Percentiles rank a stretch among this genome's conserved stretches.
Evolutionary conservation across 1,139 yeast genomes (phyloP).

Genomic region (Kurtzmaniella quercitrusa): DNA sequence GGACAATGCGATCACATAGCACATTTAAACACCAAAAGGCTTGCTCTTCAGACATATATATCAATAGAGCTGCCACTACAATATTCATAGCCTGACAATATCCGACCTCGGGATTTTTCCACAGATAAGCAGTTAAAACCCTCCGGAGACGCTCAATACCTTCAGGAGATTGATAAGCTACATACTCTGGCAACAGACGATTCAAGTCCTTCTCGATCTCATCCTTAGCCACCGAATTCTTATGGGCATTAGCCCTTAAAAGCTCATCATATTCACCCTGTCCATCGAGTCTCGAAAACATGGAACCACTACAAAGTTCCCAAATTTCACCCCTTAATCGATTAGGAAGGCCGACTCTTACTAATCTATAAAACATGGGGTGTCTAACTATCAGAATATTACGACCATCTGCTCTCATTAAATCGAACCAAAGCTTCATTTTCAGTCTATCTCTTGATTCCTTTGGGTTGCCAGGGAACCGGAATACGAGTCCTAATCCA

Average conservation of each 20-base stretch:
- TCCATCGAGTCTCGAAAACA: conserved; percentile 65
- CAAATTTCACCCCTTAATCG: conserved; percentile 91
- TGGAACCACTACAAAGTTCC: conserved; percentile 89
- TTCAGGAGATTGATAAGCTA: conserved; percentile 83
- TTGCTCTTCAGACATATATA: conserved; percentile 95
- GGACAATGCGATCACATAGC: conserved; percentile 82
- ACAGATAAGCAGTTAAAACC: conserved; percentile 89
- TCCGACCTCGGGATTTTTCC: conserved; percentile 97
- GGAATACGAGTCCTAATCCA: conserved; percentile 78
- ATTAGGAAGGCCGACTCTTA: conserved; percentile 90
- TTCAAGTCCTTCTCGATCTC: conserved; percentile 96
- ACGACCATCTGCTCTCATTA: conserved; percentile 77
- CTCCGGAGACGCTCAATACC: conserved; percentile 83
- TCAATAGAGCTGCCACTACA: conserved; percentile 88
- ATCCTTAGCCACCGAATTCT: conserved; percentile 79
- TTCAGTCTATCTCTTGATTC: conserved; percentile 78
- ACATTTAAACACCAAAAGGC: conserved; percentile 89
- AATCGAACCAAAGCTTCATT: conserved; percentile 90
- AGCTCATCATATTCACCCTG: conserved; percentile 56
- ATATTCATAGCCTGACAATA: conserved; percentile 99
- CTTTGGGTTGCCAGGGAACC: conserved; percentile 86
- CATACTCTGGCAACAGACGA: conserved; percentile 91
- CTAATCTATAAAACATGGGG: conserved; percentile 73
- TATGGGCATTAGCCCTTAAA: conserved; percentile 56
- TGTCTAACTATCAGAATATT: conserved; percentile 73